Conservation (phyloP, 1,284 basidiomycete genomes). For the Leccinum laetum region DNA sequence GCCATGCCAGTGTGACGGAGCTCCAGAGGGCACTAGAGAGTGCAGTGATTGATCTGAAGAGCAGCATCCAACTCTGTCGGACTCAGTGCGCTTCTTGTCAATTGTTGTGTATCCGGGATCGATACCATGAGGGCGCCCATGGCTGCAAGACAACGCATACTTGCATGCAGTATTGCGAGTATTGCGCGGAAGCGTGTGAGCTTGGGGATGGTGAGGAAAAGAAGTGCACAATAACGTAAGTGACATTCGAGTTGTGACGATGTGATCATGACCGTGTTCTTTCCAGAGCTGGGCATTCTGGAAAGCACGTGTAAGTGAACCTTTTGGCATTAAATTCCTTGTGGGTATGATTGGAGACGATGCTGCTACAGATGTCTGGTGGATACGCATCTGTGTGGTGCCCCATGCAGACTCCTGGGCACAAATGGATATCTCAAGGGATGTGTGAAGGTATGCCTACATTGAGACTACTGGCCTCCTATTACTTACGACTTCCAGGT, state of each 20-base stretch:
- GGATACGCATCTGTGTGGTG: constrained; percentile 47
- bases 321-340: background rate
- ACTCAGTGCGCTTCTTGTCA: constrained; percentile 46
- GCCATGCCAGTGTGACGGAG: constrained; percentile 45
- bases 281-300: constrained; percentile 53
- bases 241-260: background rate
- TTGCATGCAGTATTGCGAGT: constrained; percentile 47
- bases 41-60: constrained; percentile 42
- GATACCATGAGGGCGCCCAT: constrained; percentile 46
- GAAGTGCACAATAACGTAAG: constrained; percentile 45
- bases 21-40: constrained; percentile 44
- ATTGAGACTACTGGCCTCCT: background rate
- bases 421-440: constrained; percentile 45
- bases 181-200: constrained; percentile 30
- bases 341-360: background rate
- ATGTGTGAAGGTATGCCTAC: constrained; percentile 43
- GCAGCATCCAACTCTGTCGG: constrained; percentile 48
- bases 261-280: background rate
- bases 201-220: constrained; percentile 17
- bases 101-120: constrained; percentile 44
- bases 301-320: constrained; percentile 47
- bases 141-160: constrained; percentile 48
- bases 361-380: constrained; percentile 42
- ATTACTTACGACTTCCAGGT: constrained; percentile 33
- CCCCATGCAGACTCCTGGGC: constrained; percentile 39